Evolutionary conservation across 73 alveolate genomes (phyloP).

Genomic region (Tetrahymena borealis): DNA sequence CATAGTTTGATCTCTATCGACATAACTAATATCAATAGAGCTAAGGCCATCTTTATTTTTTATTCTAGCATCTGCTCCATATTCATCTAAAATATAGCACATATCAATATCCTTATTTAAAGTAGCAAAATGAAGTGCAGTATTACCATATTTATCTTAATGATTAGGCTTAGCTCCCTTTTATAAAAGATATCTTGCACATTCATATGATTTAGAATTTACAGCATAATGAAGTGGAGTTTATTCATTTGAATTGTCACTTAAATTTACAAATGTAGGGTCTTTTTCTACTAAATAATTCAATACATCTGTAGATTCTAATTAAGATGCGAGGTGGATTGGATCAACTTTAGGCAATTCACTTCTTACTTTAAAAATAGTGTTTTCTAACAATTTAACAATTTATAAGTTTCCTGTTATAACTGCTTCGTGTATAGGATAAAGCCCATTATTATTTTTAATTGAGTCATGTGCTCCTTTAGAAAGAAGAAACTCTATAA

Average conservation of each 20-base stretch:
- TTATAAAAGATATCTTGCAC: background rate
- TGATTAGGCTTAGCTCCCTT: background rate
- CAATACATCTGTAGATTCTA: background rate
- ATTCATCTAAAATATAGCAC: background rate
- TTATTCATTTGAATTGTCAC: background rate
- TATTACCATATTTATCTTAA: background rate
- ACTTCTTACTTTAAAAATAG: background rate
- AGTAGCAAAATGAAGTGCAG: background rate
- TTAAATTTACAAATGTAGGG: background rate
- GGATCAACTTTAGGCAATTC: background rate
- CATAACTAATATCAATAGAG: background rate
- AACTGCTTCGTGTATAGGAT: background rate
- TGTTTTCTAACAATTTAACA: background rate
- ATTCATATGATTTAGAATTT: background rate
- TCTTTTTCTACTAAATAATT: background rate
- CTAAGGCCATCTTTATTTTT: background rate
- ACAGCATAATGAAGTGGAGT: background rate
- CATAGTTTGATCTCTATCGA: background rate
- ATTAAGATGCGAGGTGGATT: background rate
- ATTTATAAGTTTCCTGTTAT: background rate
- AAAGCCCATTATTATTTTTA: background rate
- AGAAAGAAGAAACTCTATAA: conserved; percentile 18
- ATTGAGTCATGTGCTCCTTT: conserved; percentile 12
- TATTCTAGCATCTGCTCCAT: background rate
- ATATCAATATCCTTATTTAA: background rate